Percentiles rank a stretch among this genome's conserved stretches.
These are phyloP conservation scores for Penicillium simplicissimum DNA, from an alignment of 495 filamentous ascomycete genomes.

Conservation along the genomic window DNA sequence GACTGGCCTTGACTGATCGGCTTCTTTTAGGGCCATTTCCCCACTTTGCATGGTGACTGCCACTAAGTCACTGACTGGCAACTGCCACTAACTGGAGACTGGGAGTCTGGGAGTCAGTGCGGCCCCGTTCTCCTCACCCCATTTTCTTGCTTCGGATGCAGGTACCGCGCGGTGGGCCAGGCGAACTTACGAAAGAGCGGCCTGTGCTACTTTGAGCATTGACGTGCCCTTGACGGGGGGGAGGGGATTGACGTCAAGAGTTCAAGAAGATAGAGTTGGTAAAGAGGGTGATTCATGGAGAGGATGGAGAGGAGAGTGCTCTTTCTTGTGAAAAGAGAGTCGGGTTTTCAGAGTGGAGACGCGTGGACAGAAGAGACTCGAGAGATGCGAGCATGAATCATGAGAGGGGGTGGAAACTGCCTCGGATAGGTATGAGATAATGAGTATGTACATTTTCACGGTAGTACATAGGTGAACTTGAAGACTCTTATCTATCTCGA, in stretches of 20 bases:
- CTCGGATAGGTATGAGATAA: background rate
- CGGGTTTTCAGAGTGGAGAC: background rate
- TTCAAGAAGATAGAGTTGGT: background rate
- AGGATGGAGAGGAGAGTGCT: background rate
- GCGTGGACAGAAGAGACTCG: background rate
- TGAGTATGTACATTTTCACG: background rate
- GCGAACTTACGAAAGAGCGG: background rate
- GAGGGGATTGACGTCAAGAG: conserved; percentile 1
- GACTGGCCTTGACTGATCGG: background rate
- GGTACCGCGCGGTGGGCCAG: conserved; percentile 10
- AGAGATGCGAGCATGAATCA: background rate
- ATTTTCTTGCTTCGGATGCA: conserved; percentile 11
- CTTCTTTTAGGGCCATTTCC: background rate
- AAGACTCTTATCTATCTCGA: too few relatives aligned
- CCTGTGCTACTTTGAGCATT: conserved; percentile 2
- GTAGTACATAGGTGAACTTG: background rate
- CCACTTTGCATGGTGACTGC: background rate
- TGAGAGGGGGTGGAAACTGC: background rate
- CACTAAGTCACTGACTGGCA: background rate
- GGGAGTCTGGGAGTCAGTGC: conserved; percentile 7
- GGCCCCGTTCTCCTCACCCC: conserved; percentile 8
- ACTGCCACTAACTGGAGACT: too few relatives aligned
- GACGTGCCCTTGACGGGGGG: background rate
- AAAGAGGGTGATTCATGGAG: too few relatives aligned
- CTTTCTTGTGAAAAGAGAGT: background rate